These are phyloP conservation scores for Ophiosphaerella korrae DNA, from an alignment of 2,329 filamentous ascomycete species.

Conservation along the genomic window DNA sequence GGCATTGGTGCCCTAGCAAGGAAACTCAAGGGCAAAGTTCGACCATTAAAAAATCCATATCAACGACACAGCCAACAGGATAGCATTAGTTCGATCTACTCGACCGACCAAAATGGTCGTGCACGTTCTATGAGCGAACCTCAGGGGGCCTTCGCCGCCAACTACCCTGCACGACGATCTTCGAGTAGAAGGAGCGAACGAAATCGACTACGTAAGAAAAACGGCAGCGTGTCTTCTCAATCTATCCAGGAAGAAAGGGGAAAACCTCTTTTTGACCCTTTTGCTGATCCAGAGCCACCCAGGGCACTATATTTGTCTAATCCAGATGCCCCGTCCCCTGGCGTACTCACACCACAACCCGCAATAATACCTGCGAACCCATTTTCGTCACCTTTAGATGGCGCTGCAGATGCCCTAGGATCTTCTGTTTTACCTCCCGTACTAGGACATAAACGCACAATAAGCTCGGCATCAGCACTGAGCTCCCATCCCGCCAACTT, in stretches of 20 bases:
- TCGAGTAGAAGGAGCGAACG: constrained; percentile 40
- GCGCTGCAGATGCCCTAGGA: constrained; percentile 34
- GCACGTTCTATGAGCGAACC: constrained; percentile 38
- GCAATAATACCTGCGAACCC: constrained; percentile 33
- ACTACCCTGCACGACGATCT: constrained; percentile 35
- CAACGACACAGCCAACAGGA: constrained; percentile 34
- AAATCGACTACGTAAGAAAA: constrained; percentile 37
- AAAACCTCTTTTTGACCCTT: constrained; percentile 28
- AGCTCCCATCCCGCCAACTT: constrained; percentile 38
- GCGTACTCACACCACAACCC: constrained; percentile 34
- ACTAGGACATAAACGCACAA: constrained; percentile 32
- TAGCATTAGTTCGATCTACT: constrained; percentile 42
- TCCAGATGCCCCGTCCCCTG: constrained; percentile 20
- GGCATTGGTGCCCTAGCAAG: constrained; percentile 28
- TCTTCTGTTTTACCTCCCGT: constrained; percentile 17
- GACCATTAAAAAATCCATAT: constrained; percentile 34
- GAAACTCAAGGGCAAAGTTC: constrained; percentile 36
- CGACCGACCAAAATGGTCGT: constrained; percentile 28
- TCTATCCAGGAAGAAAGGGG: constrained; percentile 35
- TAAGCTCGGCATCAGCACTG: constrained; percentile 37
- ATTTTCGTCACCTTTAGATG: constrained; percentile 37
- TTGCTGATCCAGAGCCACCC: constrained; percentile 31
- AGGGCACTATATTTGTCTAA: constrained; percentile 31
- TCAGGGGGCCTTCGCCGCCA: constrained; percentile 26
- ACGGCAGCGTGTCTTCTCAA: constrained; percentile 32